phyloP scores from a whole-genome alignment of 2,329 filamentous ascomycete species.

The Stagonosporopsis rhizophila region DNA sequence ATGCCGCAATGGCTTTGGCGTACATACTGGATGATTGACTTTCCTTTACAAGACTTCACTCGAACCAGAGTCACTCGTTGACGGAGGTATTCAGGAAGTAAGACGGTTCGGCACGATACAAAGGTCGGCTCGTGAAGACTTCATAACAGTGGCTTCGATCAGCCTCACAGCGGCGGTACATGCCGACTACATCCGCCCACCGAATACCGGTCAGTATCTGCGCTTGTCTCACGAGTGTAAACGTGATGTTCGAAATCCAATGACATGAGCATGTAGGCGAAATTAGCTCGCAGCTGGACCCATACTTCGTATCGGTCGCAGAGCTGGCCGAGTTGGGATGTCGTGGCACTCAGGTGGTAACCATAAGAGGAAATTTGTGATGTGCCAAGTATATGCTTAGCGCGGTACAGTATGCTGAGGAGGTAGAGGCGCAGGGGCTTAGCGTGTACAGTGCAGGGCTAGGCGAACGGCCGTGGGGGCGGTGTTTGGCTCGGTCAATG shows the following conservation, averaged over 20 bases:
- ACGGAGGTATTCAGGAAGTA: neutral
- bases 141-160: conserved; percentile 17
- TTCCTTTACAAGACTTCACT: neutral
- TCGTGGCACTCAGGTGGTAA: conserved; percentile 28
- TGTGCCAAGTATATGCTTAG: conserved; percentile 25
- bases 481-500: neutral
- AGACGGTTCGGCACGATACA: neutral
- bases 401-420: conserved; percentile 22
- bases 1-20: conserved; percentile 12
- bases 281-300: conserved; percentile 16
- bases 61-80: neutral
- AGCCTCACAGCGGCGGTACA: conserved; percentile 10
- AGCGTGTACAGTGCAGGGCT: conserved; percentile 18
- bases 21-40: neutral
- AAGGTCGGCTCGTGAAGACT: neutral
- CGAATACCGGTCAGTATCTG: conserved; percentile 22
- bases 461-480: conserved; percentile 21
- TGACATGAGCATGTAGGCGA: conserved; percentile 15
- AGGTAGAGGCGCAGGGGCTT: conserved; percentile 17
- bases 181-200: conserved; percentile 8
- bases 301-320: conserved; percentile 25
- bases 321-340: conserved; percentile 25
- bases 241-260: conserved; percentile 18
- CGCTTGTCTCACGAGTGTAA: conserved; percentile 13
- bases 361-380: conserved; percentile 25